These are phyloP conservation scores for Achaetomium macrosporum DNA, from an alignment of 2,329 filamentous ascomycete species.

Conservation along the genomic window DNA sequence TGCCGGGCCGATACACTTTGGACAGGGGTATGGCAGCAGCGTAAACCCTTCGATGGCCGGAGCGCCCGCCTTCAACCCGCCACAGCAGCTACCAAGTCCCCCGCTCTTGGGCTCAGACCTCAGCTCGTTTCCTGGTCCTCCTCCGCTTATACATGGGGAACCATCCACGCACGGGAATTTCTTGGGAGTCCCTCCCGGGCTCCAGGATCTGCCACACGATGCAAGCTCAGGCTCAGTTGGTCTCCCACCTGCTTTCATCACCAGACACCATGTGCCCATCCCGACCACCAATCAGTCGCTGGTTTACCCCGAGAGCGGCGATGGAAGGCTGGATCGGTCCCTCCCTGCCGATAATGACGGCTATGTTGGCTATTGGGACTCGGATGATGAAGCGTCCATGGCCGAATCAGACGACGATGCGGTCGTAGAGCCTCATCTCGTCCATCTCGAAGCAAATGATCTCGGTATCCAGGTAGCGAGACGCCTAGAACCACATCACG, in stretches of 20 bases:
- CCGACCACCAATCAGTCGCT: background rate
- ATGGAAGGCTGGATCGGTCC: background rate
- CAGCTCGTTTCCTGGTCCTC: background rate
- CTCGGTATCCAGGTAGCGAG: constrained; percentile 36
- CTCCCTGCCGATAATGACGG: background rate
- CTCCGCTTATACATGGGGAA: background rate
- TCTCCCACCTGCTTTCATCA: background rate
- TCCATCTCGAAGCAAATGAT: constrained; percentile 34
- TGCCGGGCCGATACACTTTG: constrained; percentile 27
- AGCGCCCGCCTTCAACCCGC: constrained; percentile 17
- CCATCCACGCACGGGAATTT: background rate
- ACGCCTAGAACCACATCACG: constrained; percentile 33
- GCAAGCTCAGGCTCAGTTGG: background rate
- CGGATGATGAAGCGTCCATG: constrained; percentile 58
- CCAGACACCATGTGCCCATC: background rate
- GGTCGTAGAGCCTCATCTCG: constrained; percentile 34
- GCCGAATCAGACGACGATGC: constrained; percentile 56
- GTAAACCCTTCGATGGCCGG: constrained; percentile 22
- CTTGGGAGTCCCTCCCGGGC: background rate
- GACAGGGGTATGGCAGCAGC: constrained; percentile 29
- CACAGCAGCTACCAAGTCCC: constrained; percentile 12
- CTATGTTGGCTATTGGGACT: constrained; percentile 41
- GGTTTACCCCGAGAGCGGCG: background rate
- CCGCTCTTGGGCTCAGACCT: constrained; percentile 4
- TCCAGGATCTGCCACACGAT: background rate